Conservation (phyloP, 441 rosid species). For the Capsella rubella region DNA sequence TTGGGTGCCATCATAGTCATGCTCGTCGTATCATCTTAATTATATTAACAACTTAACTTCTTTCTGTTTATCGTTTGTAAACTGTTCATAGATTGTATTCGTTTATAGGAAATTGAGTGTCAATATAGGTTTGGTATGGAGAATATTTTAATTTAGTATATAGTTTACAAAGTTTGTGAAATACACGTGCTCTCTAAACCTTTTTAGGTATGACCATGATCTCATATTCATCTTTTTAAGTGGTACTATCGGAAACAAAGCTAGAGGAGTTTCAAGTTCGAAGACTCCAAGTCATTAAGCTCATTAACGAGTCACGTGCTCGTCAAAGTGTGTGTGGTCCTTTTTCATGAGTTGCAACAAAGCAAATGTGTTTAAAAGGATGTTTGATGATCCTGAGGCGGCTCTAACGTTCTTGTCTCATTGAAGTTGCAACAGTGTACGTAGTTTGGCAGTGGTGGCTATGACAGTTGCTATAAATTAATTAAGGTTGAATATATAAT, state of each 20-base stretch:
- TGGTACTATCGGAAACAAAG: neutral
- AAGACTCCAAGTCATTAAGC: neutral
- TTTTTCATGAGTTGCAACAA: neutral
- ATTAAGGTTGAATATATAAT: no score
- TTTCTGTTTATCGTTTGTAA: neutral
- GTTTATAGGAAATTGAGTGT: neutral
- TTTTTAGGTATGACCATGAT: conserved; percentile 8
- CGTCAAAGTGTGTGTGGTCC: neutral
- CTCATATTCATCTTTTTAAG: neutral
- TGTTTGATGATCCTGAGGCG: neutral
- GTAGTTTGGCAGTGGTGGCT: neutral
- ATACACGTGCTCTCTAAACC: conserved; percentile 17
- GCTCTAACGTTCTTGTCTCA: neutral
- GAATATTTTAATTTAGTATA: neutral
- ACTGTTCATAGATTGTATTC: conserved; percentile 16
- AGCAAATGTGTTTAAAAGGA: neutral
- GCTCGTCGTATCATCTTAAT: conserved; percentile 19
- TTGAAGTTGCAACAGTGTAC: neutral
- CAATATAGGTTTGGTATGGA: neutral
- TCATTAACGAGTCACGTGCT: neutral
- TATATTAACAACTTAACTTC: conserved; percentile 15
- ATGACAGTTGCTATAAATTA: neutral
- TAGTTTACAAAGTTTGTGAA: neutral
- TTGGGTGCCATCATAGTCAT: conserved; percentile 30
- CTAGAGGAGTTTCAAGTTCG: neutral